Evolutionary conservation across 495 filamentous ascomycete species (phyloP).

Genomic region (Monascus purpureus): DNA sequence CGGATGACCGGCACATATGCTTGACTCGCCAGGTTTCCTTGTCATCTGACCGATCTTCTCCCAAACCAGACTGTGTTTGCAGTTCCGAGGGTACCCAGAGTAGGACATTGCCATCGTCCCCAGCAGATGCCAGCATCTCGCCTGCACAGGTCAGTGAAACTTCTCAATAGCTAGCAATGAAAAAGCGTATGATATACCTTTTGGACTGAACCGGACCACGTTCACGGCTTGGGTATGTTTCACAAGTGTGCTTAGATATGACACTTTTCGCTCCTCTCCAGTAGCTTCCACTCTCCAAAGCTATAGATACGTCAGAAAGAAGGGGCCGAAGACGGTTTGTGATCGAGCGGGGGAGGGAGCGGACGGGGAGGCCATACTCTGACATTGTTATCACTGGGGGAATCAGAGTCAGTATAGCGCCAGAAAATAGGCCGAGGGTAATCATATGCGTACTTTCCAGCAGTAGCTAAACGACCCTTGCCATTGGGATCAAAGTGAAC

Average conservation of each 20-base stretch:
- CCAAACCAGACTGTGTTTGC: slow-evolving; percentile 48
- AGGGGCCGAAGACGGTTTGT: slow-evolving; percentile 1
- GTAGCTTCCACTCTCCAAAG: slow-evolving; percentile 80
- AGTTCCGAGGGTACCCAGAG: slow-evolving; percentile 86
- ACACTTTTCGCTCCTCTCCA: slow-evolving; percentile 76
- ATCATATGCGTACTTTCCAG: slow-evolving; percentile 43
- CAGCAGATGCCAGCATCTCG: slow-evolving; percentile 85
- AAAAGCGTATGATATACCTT: slow-evolving; percentile 39
- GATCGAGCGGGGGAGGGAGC: slow-evolving; percentile 4
- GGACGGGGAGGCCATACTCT: slow-evolving; percentile 45
- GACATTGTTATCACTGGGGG: slow-evolving; percentile 76
- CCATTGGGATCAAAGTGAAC: slow-evolving; percentile 91
- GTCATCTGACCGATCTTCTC: slow-evolving; percentile 76
- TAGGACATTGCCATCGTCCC: slow-evolving; percentile 93
- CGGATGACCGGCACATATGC: slow-evolving; percentile 89
- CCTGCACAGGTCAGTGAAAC: slow-evolving; percentile 37
- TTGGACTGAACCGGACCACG: slow-evolving; percentile 89
- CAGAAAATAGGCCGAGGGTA: slow-evolving; percentile 1
- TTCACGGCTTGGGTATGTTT: slow-evolving; percentile 98
- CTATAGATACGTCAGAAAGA: slow-evolving; percentile 27
- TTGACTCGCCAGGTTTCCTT: slow-evolving; percentile 95
- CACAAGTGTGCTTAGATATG: slow-evolving; percentile 77
- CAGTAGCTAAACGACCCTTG: slow-evolving; percentile 84
- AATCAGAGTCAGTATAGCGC: slow-evolving; percentile 2
- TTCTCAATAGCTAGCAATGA: slow-evolving; percentile 3